Conservation (phyloP, 352 stramenopile species). For the Globisporangium cystogenes region DNA sequence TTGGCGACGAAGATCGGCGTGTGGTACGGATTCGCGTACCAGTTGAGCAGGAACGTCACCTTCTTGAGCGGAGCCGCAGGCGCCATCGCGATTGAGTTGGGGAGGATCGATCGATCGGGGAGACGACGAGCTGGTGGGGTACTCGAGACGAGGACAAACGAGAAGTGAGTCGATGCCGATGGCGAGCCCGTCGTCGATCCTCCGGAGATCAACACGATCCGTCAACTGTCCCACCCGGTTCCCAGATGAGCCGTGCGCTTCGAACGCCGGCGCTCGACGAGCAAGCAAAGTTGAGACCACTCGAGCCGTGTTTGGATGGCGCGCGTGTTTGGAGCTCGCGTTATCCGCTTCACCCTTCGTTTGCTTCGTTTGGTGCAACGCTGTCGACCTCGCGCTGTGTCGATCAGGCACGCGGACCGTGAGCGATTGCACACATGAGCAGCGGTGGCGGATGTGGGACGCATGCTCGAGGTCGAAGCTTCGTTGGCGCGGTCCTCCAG, state of each 20-base stretch:
- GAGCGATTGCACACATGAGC: neutral
- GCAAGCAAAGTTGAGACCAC: too few relatives aligned
- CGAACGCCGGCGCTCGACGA: too few relatives aligned
- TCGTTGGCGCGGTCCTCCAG: too few relatives aligned
- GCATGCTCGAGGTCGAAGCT: too few relatives aligned
- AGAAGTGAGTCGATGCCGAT: constrained; percentile 3
- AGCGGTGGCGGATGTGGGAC: neutral
- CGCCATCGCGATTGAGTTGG: constrained; percentile 17
- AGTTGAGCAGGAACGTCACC: constrained; percentile 45
- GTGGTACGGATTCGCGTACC: constrained; percentile 51
- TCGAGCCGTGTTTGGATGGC: neutral
- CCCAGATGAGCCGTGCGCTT: too few relatives aligned
- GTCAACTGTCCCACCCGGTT: too few relatives aligned
- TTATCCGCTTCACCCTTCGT: too few relatives aligned
- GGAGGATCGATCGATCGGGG: too few relatives aligned
- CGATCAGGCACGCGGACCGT: neutral
- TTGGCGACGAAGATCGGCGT: constrained; percentile 50
- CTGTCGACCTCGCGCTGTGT: neutral
- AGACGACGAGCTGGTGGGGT: neutral
- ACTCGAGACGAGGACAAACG: constrained; percentile 4
- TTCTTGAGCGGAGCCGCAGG: constrained; percentile 31
- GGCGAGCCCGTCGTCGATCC: too few relatives aligned
- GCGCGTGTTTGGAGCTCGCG: neutral
- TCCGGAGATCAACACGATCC: too few relatives aligned
- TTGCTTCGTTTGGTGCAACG: neutral